These are phyloP conservation scores for Aegilops bicornis DNA, from an alignment of 176 grass and related monocot genomes.

Conservation along the genomic window DNA sequence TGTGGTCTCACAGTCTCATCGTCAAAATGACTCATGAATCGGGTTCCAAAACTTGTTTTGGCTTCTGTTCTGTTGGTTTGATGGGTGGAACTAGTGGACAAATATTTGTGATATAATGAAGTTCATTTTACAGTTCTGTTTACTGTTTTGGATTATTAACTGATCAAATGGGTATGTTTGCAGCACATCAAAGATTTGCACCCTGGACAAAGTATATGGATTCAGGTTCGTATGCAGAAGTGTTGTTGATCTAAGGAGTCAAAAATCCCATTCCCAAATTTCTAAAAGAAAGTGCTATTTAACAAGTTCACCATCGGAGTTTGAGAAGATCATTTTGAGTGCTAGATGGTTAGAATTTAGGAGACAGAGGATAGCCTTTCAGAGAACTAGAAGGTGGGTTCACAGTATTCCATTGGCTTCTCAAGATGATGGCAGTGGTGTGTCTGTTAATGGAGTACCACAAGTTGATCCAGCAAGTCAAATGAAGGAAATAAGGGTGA, in stretches of 20 bases:
- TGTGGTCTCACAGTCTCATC: not conserved
- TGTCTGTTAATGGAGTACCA: slow-evolving; percentile 63
- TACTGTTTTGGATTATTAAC: slow-evolving; percentile 2
- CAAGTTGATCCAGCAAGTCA: slow-evolving; percentile 55
- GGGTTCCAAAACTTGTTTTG: not conserved
- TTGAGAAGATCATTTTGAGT: slow-evolving; percentile 23
- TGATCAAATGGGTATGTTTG: slow-evolving; percentile 11
- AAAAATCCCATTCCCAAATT: slow-evolving; percentile 41
- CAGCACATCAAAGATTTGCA: slow-evolving; percentile 69
- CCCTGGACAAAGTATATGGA: slow-evolving; percentile 45
- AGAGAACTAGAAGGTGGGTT: slow-evolving; percentile 42
- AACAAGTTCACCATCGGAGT: slow-evolving; percentile 27
- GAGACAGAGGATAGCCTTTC: slow-evolving; percentile 32
- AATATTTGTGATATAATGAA: not conserved
- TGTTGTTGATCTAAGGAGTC: slow-evolving; percentile 32
- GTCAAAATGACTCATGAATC: not conserved
- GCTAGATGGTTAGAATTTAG: slow-evolving; percentile 65
- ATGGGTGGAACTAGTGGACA: not conserved
- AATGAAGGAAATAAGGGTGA: slow-evolving; percentile 74
- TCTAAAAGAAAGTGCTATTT: slow-evolving; percentile 51
- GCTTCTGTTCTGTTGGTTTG: not conserved
- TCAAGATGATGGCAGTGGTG: slow-evolving; percentile 53
- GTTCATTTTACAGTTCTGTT: not conserved
- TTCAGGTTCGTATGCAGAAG: slow-evolving; percentile 55
- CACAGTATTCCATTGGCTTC: slow-evolving; percentile 51